Evolutionary conservation across 805 yeast genomes (phyloP), one percentile per base, ranked within the genome.

Genomic region (Candida sonorensis): DNA sequence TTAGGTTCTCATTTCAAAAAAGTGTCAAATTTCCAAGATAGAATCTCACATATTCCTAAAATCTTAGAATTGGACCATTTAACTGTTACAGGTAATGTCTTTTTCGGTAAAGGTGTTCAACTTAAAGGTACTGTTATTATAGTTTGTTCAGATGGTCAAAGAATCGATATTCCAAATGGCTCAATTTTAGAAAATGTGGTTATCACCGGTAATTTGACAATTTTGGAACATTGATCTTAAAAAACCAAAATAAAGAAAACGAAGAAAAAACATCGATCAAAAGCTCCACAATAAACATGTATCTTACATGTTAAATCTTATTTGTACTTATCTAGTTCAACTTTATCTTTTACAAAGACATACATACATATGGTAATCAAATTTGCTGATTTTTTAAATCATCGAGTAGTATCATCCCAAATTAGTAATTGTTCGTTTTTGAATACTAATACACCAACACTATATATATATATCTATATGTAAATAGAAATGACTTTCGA

Each of bases 41-140:
- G 97, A 66, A 81, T 92, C 44, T 78, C 95, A 24, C 94, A 88
- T 55, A 92, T 92, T 77, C 98, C 98, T 49, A 83, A 77, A 67
- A 87, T 92, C 48, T 75, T 92, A 52, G 98, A 92, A 66, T 76
- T 92, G 53, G 98, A 92, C 61, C 98, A 92, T 62, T 77, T 92
- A 52, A 92, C 97, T 31, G 88, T 92, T 45, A 92, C 97, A 34
- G 98, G 98, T 63, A 90, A 92, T 55, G 98, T 92, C 27, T 75
- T 64, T 51, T 70, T 92, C 46, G 98, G 98, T 54, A 83, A 82
- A 59, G 77, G 76, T 50, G 94, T 92, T 44, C 80, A 84, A 31
- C 75, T 92, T 55, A 92, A 84, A 70, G 98, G 98, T 44, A 92
- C 97, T 9, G 98, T 92, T 40, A 92, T 92, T 54, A 85, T 92